Evolutionary conservation across 148 eudicot species (phyloP), one percentile per base, ranked within the genome.

Genomic region (Fagopyrum homotropicum): DNA sequence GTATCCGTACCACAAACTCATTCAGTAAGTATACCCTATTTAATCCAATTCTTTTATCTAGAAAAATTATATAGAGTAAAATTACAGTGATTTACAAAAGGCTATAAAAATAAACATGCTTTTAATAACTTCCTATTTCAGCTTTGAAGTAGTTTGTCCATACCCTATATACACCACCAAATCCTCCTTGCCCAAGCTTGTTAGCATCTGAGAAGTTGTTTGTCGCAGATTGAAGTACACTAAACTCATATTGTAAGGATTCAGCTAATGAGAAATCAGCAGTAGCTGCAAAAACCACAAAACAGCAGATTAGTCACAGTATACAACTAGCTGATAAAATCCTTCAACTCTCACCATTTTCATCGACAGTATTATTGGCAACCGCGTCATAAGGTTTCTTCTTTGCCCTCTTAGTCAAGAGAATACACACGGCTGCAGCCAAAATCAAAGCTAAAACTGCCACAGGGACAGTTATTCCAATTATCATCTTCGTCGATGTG

Each of bases 151-250:
- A 26, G 10, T 5, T 7, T 4, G 4, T 22, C 64, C 5, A 49
- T 86, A 88, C 91, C 84, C 81, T 84, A 75, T 79, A 91, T 52
- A 89, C 91, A 12, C 78, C 72, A 6, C 93, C 93, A 73, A 89
- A 89, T 81, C 93, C 90, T 71, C 93, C 93, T 79, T 81, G 79
- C 0, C 90, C 90, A 45, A 89, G 78, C 84, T 84, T 89, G 76
- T 87, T 86, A 40, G 72, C 76, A 73, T 70, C 81, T 4, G 90
- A 85, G 75, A 87, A 89, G 73, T 85, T 78, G 69, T 79, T 50
- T 8, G 93, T 89, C 26, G 90, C 90, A 4, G 30, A 57, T 44
- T 69, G 79, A 5, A 89, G 66, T 0, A 83, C 78, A 19, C 50
- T 76, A 66, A 89, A 87, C 57, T 86, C 84, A 73, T 83, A 84